Base-by-base conservation (phyloP, 441 rosid species). In the Bocquillonia castaneifolia region DNA sequence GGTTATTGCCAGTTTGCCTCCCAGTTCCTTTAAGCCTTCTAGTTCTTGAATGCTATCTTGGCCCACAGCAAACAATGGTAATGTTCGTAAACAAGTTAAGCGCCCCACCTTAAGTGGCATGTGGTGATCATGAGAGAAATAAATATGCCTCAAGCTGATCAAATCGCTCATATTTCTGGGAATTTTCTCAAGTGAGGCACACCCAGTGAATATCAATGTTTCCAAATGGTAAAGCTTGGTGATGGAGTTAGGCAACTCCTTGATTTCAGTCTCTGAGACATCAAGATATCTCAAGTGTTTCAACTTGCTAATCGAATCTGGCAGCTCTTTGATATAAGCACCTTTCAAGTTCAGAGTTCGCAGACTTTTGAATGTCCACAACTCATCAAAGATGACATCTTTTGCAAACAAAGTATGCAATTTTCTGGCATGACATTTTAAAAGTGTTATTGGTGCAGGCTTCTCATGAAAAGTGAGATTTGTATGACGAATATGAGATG, bases 201-300 rank as follows among this genome's bases (percentile, higher is more conserved):
- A 78, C 1, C 20, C 15, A 2, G 48, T 2, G 57, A 76, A 58
- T 34, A n/a, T 34, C 53, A 81, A 36, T 2, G 65, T 71, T 63
- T 73, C 69, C 66, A 78, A 31, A 59, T 74, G 66, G 57, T 76
- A 63, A 6, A 80, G 76, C 52, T 51, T 69, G 40, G 42, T 15
- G 51, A 81, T 47, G 39, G 77, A 71, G 10, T 61, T 29, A 0
- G 82, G 82, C 29, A 78, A 56, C 22, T 0, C 32, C 20, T 32
- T 20, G 10, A 76, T 45, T 6, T 48, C 1, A 29, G 76, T 57
- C 0, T 3, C 6, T 2, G 84, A 81, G 57, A 76, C 29, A 51
- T 75, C 74, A 50, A 60, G 63, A 55, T 50, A 64, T 58, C 72
- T 72, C 51, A 70, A 69, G 55, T 36, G 45, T 59, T 67, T 69